Conservation (phyloP, 352 stramenopile species). For the Pythium monospermum region DNA sequence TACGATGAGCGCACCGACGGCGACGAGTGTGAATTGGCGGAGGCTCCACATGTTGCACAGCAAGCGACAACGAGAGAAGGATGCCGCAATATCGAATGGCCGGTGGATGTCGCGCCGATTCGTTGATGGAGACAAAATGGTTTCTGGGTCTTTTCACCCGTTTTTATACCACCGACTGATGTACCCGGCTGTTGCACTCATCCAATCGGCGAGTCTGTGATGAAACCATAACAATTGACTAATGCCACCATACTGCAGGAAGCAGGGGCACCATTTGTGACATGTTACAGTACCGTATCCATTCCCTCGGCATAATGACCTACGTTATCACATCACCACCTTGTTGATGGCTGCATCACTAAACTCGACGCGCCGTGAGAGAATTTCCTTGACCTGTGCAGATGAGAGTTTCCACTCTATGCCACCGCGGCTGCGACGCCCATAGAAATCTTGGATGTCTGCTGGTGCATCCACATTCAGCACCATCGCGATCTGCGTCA, state of each 20-base stretch:
- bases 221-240: too few species aligned
- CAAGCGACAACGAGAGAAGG: too few species aligned
- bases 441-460: conserved; percentile 75
- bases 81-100: too few species aligned
- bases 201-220: too few species aligned
- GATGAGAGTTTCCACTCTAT: conserved; percentile 62
- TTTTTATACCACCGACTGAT: too few species aligned
- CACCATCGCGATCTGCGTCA: conserved; percentile 67
- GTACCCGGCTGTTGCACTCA: too few species aligned
- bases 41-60: conserved; percentile 8
- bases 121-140: too few species aligned
- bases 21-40: conserved; percentile 7
- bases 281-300: not conserved
- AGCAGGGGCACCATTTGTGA: too few species aligned
- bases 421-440: conserved; percentile 56
- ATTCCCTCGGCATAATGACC: conserved; percentile 5
- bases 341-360: conserved; percentile 58
- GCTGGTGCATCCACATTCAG: conserved; percentile 66
- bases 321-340: conserved; percentile 28
- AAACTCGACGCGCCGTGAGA: conserved; percentile 79
- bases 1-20: not conserved
- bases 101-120: too few species aligned
- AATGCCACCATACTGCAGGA: too few species aligned
- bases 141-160: too few species aligned
- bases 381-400: conserved; percentile 65